Conservation (phyloP, 306 rosid species). For the Inga laurina region DNA sequence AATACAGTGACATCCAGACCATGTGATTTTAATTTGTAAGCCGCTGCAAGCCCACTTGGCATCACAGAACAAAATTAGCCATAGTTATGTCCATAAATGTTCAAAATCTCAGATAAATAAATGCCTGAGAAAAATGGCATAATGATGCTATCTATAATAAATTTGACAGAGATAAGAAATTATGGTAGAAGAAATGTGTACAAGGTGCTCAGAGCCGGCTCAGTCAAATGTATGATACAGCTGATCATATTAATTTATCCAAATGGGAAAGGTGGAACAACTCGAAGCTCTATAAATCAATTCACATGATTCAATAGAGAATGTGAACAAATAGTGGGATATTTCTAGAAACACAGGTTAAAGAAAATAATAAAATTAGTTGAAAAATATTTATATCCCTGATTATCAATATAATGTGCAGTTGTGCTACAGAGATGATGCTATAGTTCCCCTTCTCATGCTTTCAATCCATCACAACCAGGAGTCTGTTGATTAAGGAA, state of each 20-base stretch:
- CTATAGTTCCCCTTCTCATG: slow-evolving; percentile 7
- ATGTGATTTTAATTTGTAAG: slow-evolving; percentile 82
- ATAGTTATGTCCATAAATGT: slow-evolving; percentile 17
- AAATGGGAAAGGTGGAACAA: slow-evolving; percentile 17
- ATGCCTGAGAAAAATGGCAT: background rate
- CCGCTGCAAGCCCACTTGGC: slow-evolving; percentile 90
- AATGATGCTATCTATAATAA: background rate
- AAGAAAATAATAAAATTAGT: slow-evolving; percentile 19
- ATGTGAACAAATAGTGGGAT: background rate
- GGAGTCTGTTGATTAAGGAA: background rate
- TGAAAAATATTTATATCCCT: background rate
- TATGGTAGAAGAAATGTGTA: background rate
- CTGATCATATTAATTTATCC: slow-evolving; percentile 25
- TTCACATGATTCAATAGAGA: background rate
- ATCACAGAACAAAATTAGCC: slow-evolving; percentile 34
- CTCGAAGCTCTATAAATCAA: background rate
- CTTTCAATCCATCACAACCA: slow-evolving; percentile 16
- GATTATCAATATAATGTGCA: background rate
- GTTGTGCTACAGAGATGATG: background rate
- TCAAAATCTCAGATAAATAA: slow-evolving; percentile 1
- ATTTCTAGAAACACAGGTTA: background rate
- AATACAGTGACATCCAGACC: slow-evolving; percentile 75
- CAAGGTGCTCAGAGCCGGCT: slow-evolving; percentile 3
- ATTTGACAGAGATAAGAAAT: background rate
- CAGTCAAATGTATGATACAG: slow-evolving; percentile 13